Evolutionary conservation across 805 yeast species (phyloP), one percentile per base, ranked within the genome.

Genomic region (Pichia scutulata): DNA sequence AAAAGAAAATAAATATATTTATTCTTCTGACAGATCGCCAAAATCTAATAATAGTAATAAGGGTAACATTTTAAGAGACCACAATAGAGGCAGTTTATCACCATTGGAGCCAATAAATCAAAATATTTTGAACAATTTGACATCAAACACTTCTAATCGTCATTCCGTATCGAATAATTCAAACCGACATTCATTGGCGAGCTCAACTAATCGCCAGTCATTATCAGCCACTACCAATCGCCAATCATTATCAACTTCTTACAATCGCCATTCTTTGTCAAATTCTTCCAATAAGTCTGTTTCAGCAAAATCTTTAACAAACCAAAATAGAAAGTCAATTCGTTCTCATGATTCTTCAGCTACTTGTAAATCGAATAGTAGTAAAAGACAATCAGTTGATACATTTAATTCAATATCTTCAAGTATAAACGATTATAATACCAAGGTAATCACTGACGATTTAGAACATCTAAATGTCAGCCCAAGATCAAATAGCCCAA

Each of bases 371-470:
- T 3, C 16, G 7, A 19, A 19, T 39, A 39, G 7, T 19, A 39
- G 23, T 19, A 23, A 40, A 4, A 40, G 49, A 28, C 25, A 21
- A 7, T 47, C 49, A 33, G 14, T 41, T 18, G 49, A 47, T 22
- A 47, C 49, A 4, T 47, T 28, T 22, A 41, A 37, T 25, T 47
- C 49, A 12, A 47, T 41, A 16, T 33, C 44, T 2, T 47, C 49
- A 10, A 47, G 46, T 33, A 41, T 42, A 2, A 13, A 18, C 4
- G 26, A 42, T 7, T 19, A 47, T 25, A 24, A 47, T 22, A 21
- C 50, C 4, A n/a, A 30, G 28, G 22, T n/a, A 14, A 42, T 42
- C 14, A 47, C 49, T 4, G 33, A 47, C 2, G 41, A 36, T 22
- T 25, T 41, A 4, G 41, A 41, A 23, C 28, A 36, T 9, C 2